A percentile compares a stretch with the other conserved stretches of the same genome.
phyloP scores from a whole-genome alignment of 805 yeast species.

The Hanseniaspora lachancei region DNA sequence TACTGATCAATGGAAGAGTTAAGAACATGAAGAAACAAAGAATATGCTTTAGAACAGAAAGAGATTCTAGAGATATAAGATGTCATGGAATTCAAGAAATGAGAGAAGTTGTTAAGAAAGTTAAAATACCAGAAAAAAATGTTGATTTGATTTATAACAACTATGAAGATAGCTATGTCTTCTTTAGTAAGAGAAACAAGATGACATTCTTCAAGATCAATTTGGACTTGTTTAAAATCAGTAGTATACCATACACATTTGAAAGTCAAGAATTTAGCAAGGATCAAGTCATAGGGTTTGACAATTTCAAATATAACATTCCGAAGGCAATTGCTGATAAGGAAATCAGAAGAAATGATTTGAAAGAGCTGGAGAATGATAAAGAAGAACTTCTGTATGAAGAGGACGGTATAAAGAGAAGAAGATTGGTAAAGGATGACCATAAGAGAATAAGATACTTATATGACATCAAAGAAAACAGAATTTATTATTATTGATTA shows the following conservation, averaged over 20 bases:
- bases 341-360: conserved; percentile 9
- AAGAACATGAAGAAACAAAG: conserved; percentile 64
- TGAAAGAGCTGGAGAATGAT: conserved; percentile 8
- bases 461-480: neutral
- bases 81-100: conserved; percentile 75
- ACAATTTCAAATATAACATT: conserved; percentile 6
- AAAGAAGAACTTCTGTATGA: neutral
- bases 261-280: neutral
- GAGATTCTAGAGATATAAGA: conserved; percentile 84
- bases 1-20: conserved; percentile 44
- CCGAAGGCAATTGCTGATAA: conserved; percentile 10
- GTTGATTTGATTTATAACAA: neutral
- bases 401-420: neutral
- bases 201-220: neutral
- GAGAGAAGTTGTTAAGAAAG: conserved; percentile 49
- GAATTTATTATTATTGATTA: conserved; percentile 1
- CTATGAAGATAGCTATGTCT: neutral
- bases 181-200: neutral
- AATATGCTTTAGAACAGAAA: conserved; percentile 77
- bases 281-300: neutral
- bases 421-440: neutral
- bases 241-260: neutral
- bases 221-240: neutral
- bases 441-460: neutral
- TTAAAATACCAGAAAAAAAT: neutral